Evolutionary conservation across 495 filamentous ascomycete genomes (phyloP), one percentile per base, ranked within the genome.

Genomic region (Trichoderma virens): DNA sequence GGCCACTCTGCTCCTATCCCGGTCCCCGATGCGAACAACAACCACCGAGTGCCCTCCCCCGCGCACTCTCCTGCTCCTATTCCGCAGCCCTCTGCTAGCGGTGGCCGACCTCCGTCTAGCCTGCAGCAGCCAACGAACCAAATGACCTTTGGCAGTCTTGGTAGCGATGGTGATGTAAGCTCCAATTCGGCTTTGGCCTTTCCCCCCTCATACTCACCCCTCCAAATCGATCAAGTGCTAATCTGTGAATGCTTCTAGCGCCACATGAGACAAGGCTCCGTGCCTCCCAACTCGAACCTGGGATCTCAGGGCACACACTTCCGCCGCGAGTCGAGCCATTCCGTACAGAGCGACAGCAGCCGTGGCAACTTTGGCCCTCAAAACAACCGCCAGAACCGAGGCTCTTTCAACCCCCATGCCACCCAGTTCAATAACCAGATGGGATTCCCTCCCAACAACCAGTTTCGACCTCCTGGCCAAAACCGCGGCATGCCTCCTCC

Each of bases 31-130:
- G 35, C 16, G 16, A 61, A 41, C 80, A 69, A 78, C 73, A 87
- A 88, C 71, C 86, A 83, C 35, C 82, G 88, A 66, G 78, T 90
- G 32, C 83, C 84, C 28, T 90, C 88, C 47, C 90, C 90, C 6
- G 85, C 86, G 64, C 83, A 84, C 31, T 96, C 93, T 16, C 93
- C 93, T 3, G 91, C 89, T 25, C 93, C 93, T 6, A 97, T 97
- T 62, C 92, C 92, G 23, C 89, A 90, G 73, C 90, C 89, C 59
- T 84, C 89, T 41, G 88, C 88, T 41, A 95, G 91, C 74, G 92
- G 92, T 70, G 91, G 91, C 69, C 83, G 89, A 74, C 91, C 90
- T 51, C 89, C 89, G 32, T 89, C 90, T 13, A 59, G 63, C 63
- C 63, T 83, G 82, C 56, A 81, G 88, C 67, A 85, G 87, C 66